Base-by-base conservation (phyloP, 495 filamentous ascomycete species). In the Penicillium parvum region DNA sequence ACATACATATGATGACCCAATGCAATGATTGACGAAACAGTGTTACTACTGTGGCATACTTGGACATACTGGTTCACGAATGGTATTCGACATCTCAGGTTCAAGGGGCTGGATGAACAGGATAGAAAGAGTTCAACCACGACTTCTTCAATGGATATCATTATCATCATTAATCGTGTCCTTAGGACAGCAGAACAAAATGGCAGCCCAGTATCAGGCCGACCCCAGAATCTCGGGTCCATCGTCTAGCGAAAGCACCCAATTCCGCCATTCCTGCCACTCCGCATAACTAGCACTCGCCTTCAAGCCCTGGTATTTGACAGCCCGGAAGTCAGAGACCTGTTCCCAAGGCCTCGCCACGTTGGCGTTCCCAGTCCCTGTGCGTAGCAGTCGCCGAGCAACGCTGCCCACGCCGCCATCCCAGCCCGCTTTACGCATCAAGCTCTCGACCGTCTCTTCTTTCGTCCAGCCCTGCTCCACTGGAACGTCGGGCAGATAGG, bases 371-470 rank as follows among this genome's bases (percentile, higher is more conserved):
- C 38, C 34, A 15, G 38, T 22, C 7, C 58, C 57, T 35, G 61
- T 63, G 16, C 66, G 53, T 0, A 72, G 49, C 16, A 72, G 42
- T 43, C 64, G 56, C 41, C 59, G 78, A 67, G 50, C 82, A 72
- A 66, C 68, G 81, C 45, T 68, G 68, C 64, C 58, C 9, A 33
- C 40, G 22, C 55, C 53, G 10, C 65, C 67, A 34, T 66, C 59
- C 90, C 88, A 96, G 1, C 90, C 90, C 0, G 90, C 91, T 72
- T 96, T 96, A 40, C 89, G 75, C 88, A 96, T 96, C 53, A 96
- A 63, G 60, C 86, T 91, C 25, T 86, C 74, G 16, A 97, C 53
- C 2, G 90, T 88, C 72, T 96, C 88, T 65, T 96, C 90, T 63
- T 92, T 95, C 10, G 81, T 88, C 92, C 92, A 98, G 15, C 86